Base-by-base conservation (phyloP, 2,329 filamentous ascomycete genomes). In the Aureobasidium sp. region DNA sequence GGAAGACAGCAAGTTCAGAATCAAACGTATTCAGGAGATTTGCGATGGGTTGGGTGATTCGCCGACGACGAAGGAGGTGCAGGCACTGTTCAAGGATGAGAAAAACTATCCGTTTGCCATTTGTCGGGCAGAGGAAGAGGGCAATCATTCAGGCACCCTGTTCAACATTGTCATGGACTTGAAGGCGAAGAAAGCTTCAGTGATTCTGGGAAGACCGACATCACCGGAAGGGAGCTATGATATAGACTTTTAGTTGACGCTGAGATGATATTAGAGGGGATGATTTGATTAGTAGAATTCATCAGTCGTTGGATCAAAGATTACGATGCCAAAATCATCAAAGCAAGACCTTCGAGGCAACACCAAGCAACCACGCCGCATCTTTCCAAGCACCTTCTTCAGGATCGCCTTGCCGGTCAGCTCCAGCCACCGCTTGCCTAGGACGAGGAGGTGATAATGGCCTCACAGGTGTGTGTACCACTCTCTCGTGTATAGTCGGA, bases 351-450 rank as follows among this genome's bases (percentile, higher is more conserved):
- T 79, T 80, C 0, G 73, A 73, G 10, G 82, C 80, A 45, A 82
- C 77, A 54, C 80, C 79, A 62, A 85, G 70, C 63, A 85, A 68
- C 83, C 83, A 85, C 32, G 78, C 77, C 34, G 80, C 82, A 73
- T 85, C 83, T 63, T 80, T 76, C 83, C 83, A 85, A 0, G 81
- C 81, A 5, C 79, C 81, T 67, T 71, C 67, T 67, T 75, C 65
- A 65, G 69, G 55, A 66, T 67, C 68, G 64, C 74, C 72, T 48
- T 50, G 59, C 50, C 36, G 49, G 3, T 44, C 21, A 8, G 48
- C 25, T 25, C 11, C 16, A 27, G 27, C 34, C 10, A 48, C 27
- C 2, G 42, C 34, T 15, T 55, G 49, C 13, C 42, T 53, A 3
- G 50, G 59, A 11, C 59, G 21, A 16, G 49, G 42, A 25, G 49